A percentile compares a stretch with the other conserved stretches of the same genome.
Evolutionary conservation across 1,284 basidiomycete genomes (phyloP).

Genomic region (Pterulicium gracile): DNA sequence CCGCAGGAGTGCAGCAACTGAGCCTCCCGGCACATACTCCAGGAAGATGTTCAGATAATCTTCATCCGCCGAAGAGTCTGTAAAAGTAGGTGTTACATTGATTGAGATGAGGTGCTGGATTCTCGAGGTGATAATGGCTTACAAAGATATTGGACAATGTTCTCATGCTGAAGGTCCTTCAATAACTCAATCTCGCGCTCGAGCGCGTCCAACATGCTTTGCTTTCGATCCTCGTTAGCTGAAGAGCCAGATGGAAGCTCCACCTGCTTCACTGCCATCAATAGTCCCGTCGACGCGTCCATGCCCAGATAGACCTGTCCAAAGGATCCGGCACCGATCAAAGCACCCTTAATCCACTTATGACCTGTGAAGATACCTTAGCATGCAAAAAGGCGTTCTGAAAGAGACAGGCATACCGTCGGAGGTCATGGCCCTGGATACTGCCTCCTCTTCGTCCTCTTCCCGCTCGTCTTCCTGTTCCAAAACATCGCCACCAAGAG

Average conservation of each 20-base stretch:
- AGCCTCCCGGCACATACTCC: conserved; percentile 97
- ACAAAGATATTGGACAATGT: conserved; percentile 98
- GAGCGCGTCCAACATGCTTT: conserved; percentile 89
- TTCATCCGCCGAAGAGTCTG: conserved; percentile 84
- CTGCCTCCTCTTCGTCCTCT: conserved; percentile 28
- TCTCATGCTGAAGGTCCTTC: conserved; percentile 91
- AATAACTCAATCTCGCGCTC: conserved; percentile 95
- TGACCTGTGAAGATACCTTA: conserved; percentile 38
- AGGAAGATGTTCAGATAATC: conserved; percentile 95
- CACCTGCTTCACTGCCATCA: conserved; percentile 99
- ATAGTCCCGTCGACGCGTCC: conserved; percentile 86
- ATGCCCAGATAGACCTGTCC: conserved; percentile 95
- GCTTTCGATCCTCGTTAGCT: conserved; percentile 88
- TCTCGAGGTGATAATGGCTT: conserved; percentile 18
- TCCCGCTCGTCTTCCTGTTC: conserved; percentile 36
- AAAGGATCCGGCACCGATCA: conserved; percentile 95
- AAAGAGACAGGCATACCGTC: conserved; percentile 1
- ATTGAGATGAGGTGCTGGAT: conserved; percentile 3
- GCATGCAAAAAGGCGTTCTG: conserved; percentile 3
- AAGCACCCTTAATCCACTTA: conserved; percentile 98
- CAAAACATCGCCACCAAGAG: conserved; percentile 27
- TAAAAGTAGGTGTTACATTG: conserved; percentile 1
- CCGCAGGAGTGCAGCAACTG: conserved; percentile 83
- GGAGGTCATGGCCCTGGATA: not conserved
- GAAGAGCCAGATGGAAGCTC: conserved; percentile 83